Percentiles rank a stretch among this genome's conserved stretches.
Conservation (phyloP, 2,329 filamentous ascomycete species). For the Cryphonectria naterciae region DNA sequence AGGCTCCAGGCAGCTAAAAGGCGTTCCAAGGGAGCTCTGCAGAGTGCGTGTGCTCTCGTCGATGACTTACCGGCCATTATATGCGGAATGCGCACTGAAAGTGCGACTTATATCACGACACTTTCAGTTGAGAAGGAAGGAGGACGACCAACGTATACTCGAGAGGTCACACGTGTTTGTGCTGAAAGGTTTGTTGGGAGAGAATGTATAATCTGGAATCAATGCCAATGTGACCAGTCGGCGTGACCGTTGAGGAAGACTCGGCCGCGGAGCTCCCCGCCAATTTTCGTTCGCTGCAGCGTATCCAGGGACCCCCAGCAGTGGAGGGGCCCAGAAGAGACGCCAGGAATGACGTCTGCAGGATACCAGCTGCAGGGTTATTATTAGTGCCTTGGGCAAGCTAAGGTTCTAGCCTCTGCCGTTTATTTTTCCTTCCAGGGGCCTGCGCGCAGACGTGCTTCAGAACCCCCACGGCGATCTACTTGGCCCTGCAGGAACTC, state of each 20-base stretch:
- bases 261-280: constrained; percentile 18
- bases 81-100: constrained; percentile 3
- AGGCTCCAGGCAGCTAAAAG: neutral
- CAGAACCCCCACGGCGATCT: neutral
- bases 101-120: constrained; percentile 2
- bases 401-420: neutral
- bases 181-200: neutral
- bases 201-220: neutral
- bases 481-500: neutral
- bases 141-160: constrained; percentile 5
- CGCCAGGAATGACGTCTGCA: constrained; percentile 17
- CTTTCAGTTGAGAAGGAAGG: constrained; percentile 1
- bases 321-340: constrained; percentile 17
- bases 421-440: neutral
- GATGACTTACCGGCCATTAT: constrained; percentile 32
- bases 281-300: constrained; percentile 24
- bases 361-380: constrained; percentile 1
- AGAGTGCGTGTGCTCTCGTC: neutral
- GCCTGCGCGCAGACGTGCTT: neutral
- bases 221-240: neutral
- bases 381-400: neutral
- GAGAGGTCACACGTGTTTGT: constrained; percentile 12
- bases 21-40: constrained; percentile 11
- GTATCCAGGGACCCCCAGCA: constrained; percentile 15
- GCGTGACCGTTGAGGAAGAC: neutral